Evolutionary conservation across 768 basidiomycete species (phyloP).

Genomic region (Podaxis pistillaris): DNA sequence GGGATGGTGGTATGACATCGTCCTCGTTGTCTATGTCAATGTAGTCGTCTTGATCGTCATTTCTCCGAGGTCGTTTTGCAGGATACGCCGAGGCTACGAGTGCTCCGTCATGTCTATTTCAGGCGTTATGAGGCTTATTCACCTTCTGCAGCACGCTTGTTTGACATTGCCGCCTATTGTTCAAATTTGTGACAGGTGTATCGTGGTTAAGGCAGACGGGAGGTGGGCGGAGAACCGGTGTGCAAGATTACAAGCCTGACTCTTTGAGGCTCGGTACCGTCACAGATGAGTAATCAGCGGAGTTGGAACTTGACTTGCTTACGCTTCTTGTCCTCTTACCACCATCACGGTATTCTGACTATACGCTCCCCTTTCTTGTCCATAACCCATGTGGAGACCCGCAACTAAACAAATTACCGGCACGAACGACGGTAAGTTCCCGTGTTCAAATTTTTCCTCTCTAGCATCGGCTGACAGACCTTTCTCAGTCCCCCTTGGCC

Average conservation of each 20-base stretch:
- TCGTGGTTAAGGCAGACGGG: constrained; percentile 2
- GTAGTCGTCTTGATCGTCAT: constrained; percentile 55
- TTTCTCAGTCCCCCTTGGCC: constrained; percentile 72
- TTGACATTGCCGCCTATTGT: constrained; percentile 26
- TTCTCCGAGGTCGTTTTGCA: constrained; percentile 43
- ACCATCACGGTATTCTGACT: constrained; percentile 25
- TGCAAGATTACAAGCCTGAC: background rate
- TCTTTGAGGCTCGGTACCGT: background rate
- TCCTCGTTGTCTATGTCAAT: constrained; percentile 59
- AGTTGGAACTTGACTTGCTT: constrained; percentile 28
- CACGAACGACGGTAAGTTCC: constrained; percentile 82
- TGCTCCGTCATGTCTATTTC: constrained; percentile 7
- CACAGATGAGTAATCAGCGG: constrained; percentile 30
- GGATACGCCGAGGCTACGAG: constrained; percentile 31
- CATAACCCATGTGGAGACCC: constrained; percentile 76
- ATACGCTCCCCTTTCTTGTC: constrained; percentile 30
- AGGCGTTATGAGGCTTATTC: constrained; percentile 13
- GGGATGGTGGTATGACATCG: constrained; percentile 52
- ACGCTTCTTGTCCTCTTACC: constrained; percentile 29
- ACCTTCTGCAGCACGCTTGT: constrained; percentile 41
- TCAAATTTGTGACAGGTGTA: background rate
- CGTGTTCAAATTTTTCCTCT: constrained; percentile 12
- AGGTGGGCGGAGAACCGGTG: background rate
- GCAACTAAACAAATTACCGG: constrained; percentile 89
- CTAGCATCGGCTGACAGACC: constrained; percentile 14